Conservation (phyloP, 441 rosid species). For the Brassica balearica region DNA sequence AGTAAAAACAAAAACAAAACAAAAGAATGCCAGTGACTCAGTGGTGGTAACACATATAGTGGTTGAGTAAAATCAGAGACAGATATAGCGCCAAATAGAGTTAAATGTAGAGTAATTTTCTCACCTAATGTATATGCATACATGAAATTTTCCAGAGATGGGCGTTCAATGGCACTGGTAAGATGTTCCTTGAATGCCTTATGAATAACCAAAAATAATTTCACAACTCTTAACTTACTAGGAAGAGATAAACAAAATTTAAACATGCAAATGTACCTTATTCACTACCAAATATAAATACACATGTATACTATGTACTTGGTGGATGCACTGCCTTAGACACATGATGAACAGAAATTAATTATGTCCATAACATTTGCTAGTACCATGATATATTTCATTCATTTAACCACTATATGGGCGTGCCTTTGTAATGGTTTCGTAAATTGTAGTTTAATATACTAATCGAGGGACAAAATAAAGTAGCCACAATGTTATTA, state of each 20-base stretch:
- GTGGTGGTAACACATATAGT: neutral
- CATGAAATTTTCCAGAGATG: slow-evolving; percentile 67
- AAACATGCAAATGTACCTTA: too few relatives aligned
- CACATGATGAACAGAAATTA: too few relatives aligned
- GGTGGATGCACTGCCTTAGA: too few relatives aligned
- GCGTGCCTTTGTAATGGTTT: too few relatives aligned
- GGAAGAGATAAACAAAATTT: too few relatives aligned
- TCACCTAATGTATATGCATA: slow-evolving; percentile 81
- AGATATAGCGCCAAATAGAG: neutral
- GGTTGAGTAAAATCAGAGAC: slow-evolving; percentile 14
- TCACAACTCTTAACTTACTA: too few relatives aligned
- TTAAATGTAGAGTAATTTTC: slow-evolving; percentile 20
- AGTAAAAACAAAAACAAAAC: slow-evolving; percentile 8
- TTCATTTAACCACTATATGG: too few relatives aligned
- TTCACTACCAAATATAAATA: too few relatives aligned
- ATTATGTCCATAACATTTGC: too few relatives aligned
- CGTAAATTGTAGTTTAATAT: neutral
- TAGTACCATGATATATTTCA: too few relatives aligned
- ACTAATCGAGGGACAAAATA: neutral
- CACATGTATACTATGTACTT: too few relatives aligned
- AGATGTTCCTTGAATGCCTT: slow-evolving; percentile 61
- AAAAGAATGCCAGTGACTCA: neutral
- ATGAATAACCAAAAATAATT: slow-evolving; percentile 4
- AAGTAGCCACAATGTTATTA: neutral
- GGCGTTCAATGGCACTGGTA: slow-evolving; percentile 44